Conservation (phyloP, 176 grass and related monocot genomes). For the Bothriochloa decipiens region DNA sequence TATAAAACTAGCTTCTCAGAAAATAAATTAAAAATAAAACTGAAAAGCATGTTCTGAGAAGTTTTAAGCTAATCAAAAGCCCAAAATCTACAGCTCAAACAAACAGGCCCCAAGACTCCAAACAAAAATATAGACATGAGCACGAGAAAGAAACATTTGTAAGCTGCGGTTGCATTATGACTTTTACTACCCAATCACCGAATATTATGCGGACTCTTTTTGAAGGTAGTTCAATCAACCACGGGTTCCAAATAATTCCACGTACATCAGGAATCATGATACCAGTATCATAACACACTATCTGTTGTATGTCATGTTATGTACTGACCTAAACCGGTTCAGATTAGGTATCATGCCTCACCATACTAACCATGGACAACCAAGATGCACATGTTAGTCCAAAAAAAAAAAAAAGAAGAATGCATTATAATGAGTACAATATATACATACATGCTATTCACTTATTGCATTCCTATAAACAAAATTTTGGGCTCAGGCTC, state of each 20-base stretch:
- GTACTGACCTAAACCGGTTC: neutral
- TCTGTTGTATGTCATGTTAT: neutral
- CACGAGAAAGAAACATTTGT: neutral
- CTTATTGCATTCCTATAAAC: conserved; percentile 45
- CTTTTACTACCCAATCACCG: neutral
- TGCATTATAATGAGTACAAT: conserved; percentile 20
- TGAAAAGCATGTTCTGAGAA: no score
- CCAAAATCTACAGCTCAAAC: no score
- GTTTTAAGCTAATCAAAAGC: no score
- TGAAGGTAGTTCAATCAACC: neutral
- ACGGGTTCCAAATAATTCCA: neutral
- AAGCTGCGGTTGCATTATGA: neutral
- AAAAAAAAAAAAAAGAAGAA: neutral
- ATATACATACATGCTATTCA: conserved; percentile 25
- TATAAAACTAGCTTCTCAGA: no score
- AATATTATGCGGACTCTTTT: neutral
- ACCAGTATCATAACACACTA: neutral
- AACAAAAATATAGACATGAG: no score
- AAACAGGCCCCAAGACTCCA: no score
- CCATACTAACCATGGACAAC: neutral
- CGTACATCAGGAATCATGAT: neutral
- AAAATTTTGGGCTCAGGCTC: conserved; percentile 40
- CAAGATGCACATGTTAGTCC: neutral
- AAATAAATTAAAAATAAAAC: no score
- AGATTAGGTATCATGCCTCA: neutral